Evolutionary conservation across 208 protist species (phyloP), one percentile per base, ranked within the genome.

Genomic region (Acanthamoeba lenticulata): DNA sequence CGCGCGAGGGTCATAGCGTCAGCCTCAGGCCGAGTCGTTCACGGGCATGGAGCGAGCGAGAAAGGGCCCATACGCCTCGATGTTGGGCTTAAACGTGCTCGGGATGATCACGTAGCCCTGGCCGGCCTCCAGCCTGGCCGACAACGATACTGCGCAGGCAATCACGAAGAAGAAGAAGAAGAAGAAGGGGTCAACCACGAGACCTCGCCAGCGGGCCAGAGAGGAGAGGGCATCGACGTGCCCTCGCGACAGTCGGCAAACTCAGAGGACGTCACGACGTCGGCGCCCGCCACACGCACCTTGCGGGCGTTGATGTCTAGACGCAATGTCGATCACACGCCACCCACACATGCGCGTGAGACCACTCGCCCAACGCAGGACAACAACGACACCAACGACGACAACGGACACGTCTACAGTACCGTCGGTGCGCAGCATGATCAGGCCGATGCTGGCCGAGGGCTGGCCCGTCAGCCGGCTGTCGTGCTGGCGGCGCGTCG

Each of bases 61-160:
- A 21, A 60, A 60, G 52, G 52, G 52, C 11, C 11, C 52, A 60
- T 42, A 74, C 74, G 21, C 74, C 9, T 85, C 74, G 19, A 9
- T 7, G 42, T 38, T n/a, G 7, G 74, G 40, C 19, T 85, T 55
- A 5, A 85, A 49, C 42, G 74, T 85, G 42, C 74, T 55, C 2
- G 74, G 74, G 2, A 85, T 38, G 74, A 85, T 45, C 40, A 85
- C 74, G 42, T 85, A 85, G 74, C 36, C 32, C 27, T 85, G 74
- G 27, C 21, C 24, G 38, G 74, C 6, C 42, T 85, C 74, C 38
- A 85, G 74, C 74, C 32, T 6, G 4, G 13, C 65, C 11, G n/a
- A 42, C 65, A 74, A 7, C 9, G 65, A 38, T 7, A 74, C 65
- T 74, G 65, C 21, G 52, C n/a, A n/a, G n/a, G n/a, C n/a, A n/a